Conservation (phyloP, 345 rosid genomes). For the Gossypium arboreum region DNA sequence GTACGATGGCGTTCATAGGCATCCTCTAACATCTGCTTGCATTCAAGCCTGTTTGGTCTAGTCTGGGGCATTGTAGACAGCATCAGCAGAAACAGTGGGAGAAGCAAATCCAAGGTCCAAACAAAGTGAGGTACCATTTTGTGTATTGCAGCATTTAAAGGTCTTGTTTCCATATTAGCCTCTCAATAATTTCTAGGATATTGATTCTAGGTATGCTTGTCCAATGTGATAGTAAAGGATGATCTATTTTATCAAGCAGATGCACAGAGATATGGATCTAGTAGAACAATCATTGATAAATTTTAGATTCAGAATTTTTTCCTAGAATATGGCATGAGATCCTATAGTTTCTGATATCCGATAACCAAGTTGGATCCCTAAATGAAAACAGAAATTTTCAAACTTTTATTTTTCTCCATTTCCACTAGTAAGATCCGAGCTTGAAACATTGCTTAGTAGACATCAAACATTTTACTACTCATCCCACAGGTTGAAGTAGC, state of each 20-base stretch:
- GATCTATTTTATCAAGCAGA: background rate
- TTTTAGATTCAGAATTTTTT: background rate
- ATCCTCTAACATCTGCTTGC: slow-evolving; percentile 69
- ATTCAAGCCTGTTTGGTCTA: slow-evolving; percentile 50
- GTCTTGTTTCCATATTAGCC: no score
- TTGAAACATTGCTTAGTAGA: no score
- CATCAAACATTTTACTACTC: no score
- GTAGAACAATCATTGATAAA: background rate
- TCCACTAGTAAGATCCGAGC: no score
- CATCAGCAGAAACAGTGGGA: slow-evolving; percentile 52
- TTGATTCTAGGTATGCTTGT: no score
- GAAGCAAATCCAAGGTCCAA: slow-evolving; percentile 13
- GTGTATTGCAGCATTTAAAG: no score
- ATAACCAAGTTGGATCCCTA: no score
- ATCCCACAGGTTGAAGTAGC: no score
- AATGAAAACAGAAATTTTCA: no score
- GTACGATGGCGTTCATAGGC: slow-evolving; percentile 86
- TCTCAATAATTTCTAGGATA: no score
- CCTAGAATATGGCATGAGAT: background rate
- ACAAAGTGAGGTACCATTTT: no score
- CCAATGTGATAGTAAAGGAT: background rate
- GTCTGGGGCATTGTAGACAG: slow-evolving; percentile 52
- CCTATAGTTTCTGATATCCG: background rate
- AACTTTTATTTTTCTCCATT: no score
- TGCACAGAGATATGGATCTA: background rate